These are phyloP conservation scores for Aotearoamyces nothofagi DNA, from an alignment of 2,329 filamentous ascomycete genomes.

Conservation along the genomic window DNA sequence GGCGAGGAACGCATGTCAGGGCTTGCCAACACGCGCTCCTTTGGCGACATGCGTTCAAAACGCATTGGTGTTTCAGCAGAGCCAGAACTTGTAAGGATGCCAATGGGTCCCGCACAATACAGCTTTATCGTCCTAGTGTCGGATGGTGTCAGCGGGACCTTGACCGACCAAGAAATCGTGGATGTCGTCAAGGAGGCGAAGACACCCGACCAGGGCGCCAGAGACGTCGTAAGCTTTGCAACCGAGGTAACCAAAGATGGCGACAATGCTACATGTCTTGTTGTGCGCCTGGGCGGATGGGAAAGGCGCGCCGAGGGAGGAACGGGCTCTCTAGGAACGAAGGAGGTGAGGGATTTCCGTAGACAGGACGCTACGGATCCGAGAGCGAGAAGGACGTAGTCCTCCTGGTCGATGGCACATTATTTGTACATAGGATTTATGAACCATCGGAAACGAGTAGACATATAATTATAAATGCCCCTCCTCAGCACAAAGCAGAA, in stretches of 20 bases:
- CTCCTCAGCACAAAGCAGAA: too few species aligned
- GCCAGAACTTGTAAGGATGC: conserved; percentile 69
- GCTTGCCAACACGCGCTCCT: conserved; percentile 83
- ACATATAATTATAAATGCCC: too few species aligned
- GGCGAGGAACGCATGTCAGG: conserved; percentile 92
- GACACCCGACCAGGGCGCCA: conserved; percentile 76
- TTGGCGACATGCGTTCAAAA: conserved; percentile 86
- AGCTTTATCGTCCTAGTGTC: conserved; percentile 78
- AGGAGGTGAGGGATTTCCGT: conserved; percentile 77
- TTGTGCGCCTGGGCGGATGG: conserved; percentile 54
- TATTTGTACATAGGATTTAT: too few species aligned
- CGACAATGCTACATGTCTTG: conserved; percentile 55
- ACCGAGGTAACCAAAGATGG: conserved; percentile 55
- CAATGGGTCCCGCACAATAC: conserved; percentile 72
- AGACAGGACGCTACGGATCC: conserved; percentile 71
- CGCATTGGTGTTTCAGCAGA: conserved; percentile 89
- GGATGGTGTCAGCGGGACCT: conserved; percentile 75
- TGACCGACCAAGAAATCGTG: conserved; percentile 89
- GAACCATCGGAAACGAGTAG: too few species aligned
- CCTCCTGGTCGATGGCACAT: too few species aligned
- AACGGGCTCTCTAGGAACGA: conserved; percentile 76
- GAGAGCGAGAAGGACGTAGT: conserved; percentile 38
- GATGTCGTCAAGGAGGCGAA: conserved; percentile 88
- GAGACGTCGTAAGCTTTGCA: conserved; percentile 69
- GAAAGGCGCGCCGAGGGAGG: conserved; percentile 69